Evolutionary conservation across 495 filamentous ascomycete species (phyloP), one percentile per base, ranked within the genome.

Genomic region (Trichoderma gamsii): DNA sequence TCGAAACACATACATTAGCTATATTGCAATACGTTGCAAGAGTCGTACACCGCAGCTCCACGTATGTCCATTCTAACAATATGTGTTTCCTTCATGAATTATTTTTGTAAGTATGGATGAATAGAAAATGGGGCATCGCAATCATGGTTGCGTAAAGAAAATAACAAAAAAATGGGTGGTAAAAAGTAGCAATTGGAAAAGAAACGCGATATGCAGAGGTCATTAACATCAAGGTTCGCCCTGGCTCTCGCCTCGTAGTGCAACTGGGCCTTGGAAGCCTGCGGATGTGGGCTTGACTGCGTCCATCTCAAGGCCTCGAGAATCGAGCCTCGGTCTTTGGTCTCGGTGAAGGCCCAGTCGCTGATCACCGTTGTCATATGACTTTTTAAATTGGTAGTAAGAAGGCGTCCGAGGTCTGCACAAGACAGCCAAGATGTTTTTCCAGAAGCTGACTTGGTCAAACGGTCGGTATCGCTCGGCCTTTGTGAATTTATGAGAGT

Each of bases 401-500:
- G 90, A 94, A 49, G 95, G 93, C 27, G 92, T 90, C 29, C 95
- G 84, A 41, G 95, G 92, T 63, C 95, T 85, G 66, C 88, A 86
- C 43, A 99, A 80, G 59, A 97, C 92, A 1, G 88, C 82, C 32
- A 90, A 77, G 87, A 90, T 95, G 75, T 98, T 98, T 68, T 80
- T 88, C 77, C 89, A 79, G 69, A 88, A 81, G 72, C 80, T 91
- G 27, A 86, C 89, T 74, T 97, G 94, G 0, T 88, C 90, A 68
- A 96, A 99, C 7, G 95, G 92, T 43, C 92, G 85, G 76, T 97
- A 96, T 27, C 95, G 87, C 74, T 98, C 95, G 70, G 89, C 86
- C 79, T 93, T 94, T 66, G 88, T 78, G 77, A 98, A 97, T 74
- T 98, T 98, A 75, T 96, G 92, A 13, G 90, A 92, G 77, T 95